Conservation (phyloP, 2,329 filamentous ascomycete genomes). For the Fusarium pilosicola region DNA sequence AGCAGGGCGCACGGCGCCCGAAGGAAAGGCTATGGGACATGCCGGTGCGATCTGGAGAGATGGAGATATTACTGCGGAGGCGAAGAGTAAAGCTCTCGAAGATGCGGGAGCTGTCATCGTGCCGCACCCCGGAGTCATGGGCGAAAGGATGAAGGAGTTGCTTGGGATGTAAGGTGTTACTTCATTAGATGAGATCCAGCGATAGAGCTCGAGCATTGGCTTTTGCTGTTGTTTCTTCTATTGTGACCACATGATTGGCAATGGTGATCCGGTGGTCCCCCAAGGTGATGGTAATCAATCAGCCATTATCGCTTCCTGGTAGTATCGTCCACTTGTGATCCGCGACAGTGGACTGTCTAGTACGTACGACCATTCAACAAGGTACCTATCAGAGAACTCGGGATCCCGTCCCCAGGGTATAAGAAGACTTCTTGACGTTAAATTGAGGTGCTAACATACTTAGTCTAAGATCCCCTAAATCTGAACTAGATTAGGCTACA, state of each 20-base stretch:
- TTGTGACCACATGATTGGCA: neutral
- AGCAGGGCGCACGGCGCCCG: conserved; percentile 69
- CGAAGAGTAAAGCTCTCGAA: conserved; percentile 49
- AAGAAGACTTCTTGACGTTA: no score
- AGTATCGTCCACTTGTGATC: neutral
- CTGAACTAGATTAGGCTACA: no score
- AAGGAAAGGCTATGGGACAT: conserved; percentile 75
- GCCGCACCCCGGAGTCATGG: conserved; percentile 53
- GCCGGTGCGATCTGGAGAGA: conserved; percentile 68
- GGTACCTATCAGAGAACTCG: no score
- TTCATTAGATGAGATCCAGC: neutral
- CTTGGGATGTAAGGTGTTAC: conserved; percentile 18
- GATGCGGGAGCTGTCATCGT: conserved; percentile 52
- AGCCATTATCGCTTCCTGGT: neutral
- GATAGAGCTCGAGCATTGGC: neutral
- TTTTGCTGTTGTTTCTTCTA: neutral
- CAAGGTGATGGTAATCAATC: neutral
- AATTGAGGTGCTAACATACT: no score
- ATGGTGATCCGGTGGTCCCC: neutral
- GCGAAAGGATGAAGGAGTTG: conserved; percentile 48
- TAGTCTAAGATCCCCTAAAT: no score
- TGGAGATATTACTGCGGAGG: conserved; percentile 46
- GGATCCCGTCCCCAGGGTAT: no score
- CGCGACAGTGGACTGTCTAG: no score
- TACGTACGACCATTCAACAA: no score